phyloP scores from a whole-genome alignment of 163 green algal species.

The Smithsoniella earleae region DNA sequence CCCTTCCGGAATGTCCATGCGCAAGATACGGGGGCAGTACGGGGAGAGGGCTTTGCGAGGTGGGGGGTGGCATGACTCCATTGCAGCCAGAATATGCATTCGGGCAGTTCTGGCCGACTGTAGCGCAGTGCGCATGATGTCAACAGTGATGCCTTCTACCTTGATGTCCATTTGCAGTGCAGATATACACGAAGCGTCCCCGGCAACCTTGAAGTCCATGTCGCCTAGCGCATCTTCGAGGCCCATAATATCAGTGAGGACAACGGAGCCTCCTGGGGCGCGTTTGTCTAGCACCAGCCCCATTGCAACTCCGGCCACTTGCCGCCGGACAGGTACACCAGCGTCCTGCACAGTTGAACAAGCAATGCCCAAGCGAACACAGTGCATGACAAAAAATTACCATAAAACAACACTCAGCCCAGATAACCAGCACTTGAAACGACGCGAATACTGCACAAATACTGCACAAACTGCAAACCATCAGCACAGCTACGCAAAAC shows the following conservation, averaged over 20 bases:
- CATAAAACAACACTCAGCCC: too few species aligned
- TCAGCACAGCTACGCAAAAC: too few species aligned
- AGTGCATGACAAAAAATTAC: too few species aligned
- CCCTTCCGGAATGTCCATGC: conserved; percentile 36
- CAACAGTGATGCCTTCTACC: conserved; percentile 87
- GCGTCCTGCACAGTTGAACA: conserved; percentile 27
- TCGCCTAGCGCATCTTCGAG: conserved; percentile 89
- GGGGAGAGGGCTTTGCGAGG: conserved; percentile 38
- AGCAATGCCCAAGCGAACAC: too few species aligned
- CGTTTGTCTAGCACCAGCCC: conserved; percentile 78
- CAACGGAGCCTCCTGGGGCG: conserved; percentile 36
- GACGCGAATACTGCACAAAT: too few species aligned
- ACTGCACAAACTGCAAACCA: too few species aligned
- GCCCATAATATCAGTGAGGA: conserved; percentile 94
- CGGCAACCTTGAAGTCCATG: conserved; percentile 98
- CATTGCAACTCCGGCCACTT: conserved; percentile 93
- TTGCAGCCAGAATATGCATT: conserved; percentile 70
- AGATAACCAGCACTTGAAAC: too few species aligned
- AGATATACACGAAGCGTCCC: conserved; percentile 67
- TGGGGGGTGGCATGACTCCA: conserved; percentile 54
- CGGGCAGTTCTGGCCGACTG: conserved; percentile 55
- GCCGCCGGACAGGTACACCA: conserved; percentile 72
- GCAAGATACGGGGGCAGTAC: conserved; percentile 61
- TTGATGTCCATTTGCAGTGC: conserved; percentile 99
- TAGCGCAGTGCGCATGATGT: conserved; percentile 77